Evolutionary conservation across 768 basidiomycete species (phyloP), one percentile per base, ranked within the genome.

Genomic region (Macrocybe gigantea): DNA sequence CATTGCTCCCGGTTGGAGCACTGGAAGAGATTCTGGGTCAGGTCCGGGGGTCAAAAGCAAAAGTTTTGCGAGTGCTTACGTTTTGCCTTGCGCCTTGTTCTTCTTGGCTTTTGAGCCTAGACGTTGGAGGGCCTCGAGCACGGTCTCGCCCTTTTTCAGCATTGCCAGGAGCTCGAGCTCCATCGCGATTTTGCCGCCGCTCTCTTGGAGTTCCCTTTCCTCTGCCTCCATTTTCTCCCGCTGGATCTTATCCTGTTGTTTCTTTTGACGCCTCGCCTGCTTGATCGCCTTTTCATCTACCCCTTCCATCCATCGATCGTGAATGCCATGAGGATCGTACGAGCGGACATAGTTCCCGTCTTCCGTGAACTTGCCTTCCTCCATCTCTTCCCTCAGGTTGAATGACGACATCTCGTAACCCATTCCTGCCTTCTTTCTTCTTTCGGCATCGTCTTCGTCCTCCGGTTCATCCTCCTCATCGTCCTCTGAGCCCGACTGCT

Each of bases 371-470:
- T 93, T 91, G 35, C 96, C 96, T 67, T 98, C 95, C 60, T 92
- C 86, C 87, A 98, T 94, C 75, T 99, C 96, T 57, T 91, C 87
- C 53, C 93, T 85, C 95, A 99, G 98, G 65, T 99, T 95, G 81
- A 99, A 99, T 29, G 91, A 88, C 3, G 89, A 93, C 7, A 99
- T 56, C 60, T 94, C 88, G 66, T 71, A 95, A 2, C 95, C 96
- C 95, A 99, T 97, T 9, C 85, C 87, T 35, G 74, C 81, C 64
- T 89, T 91, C 69, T 78, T 82, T 60, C 76, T 69, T 56, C 83
- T 78, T 57, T 78, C 77, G n/a, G 75, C 81, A 44, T 88, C 87
- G 61, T 93, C 87, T 59, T 93, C 87, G 59, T 93, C 83, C 54
- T 81, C 80, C 1, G 78, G 75, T 38, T 78, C 71, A 36, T 72